Conservation (phyloP, 1,284 basidiomycete genomes). For the Albatrellus sp. region DNA sequence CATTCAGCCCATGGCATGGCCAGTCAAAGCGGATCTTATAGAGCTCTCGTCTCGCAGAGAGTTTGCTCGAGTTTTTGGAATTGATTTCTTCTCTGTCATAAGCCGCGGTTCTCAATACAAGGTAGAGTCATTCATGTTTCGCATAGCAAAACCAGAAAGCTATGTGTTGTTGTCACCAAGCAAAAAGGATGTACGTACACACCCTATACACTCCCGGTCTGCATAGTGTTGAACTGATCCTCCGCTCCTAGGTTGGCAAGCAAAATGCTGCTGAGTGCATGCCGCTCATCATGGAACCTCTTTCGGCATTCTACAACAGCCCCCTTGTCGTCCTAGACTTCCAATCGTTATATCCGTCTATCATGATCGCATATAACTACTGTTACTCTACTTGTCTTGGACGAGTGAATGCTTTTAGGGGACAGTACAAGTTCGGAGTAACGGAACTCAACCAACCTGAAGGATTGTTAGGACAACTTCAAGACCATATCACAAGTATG, state of each 20-base stretch:
- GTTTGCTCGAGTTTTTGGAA: constrained; percentile 92
- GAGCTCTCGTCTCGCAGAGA: constrained; percentile 41
- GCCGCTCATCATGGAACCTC: constrained; percentile 90
- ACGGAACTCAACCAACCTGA: constrained; percentile 62
- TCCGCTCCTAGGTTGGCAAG: constrained; percentile 61
- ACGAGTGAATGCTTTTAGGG: constrained; percentile 73
- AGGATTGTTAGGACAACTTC: constrained; percentile 56
- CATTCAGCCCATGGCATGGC: not conserved
- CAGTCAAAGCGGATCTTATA: not conserved
- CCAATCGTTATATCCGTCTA: constrained; percentile 89
- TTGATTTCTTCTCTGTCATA: constrained; percentile 94
- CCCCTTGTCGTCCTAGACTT: constrained; percentile 92
- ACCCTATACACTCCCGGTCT: not conserved
- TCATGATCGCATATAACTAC: constrained; percentile 99
- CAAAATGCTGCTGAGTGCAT: constrained; percentile 95
- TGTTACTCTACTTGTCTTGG: constrained; percentile 97
- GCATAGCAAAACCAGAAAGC: constrained; percentile 94
- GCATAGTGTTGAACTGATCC: constrained; percentile 4
- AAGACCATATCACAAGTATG: constrained; percentile 67
- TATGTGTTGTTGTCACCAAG: constrained; percentile 84
- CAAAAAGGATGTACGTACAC: constrained; percentile 54
- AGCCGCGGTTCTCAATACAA: constrained; percentile 96
- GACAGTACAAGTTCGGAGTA: constrained; percentile 81
- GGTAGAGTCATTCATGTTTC: constrained; percentile 96
- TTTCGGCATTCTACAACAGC: constrained; percentile 86